Evolutionary conservation across 768 basidiomycete genomes (phyloP), one percentile per base, ranked within the genome.

Genomic region (Termitomyces bulborhizus): DNA sequence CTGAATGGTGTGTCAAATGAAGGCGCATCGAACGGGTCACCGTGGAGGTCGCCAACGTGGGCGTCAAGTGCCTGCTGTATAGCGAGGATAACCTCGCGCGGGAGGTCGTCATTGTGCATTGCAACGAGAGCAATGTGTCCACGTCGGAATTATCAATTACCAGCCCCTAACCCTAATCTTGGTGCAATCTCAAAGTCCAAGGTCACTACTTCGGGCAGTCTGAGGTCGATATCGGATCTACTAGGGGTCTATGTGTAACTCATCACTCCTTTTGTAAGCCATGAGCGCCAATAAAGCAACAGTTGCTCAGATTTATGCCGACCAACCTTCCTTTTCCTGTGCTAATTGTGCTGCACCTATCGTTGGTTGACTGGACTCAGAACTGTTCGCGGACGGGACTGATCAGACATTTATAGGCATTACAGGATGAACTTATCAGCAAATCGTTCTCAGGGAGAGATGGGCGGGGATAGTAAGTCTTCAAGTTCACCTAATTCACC

Each of bases 371-470:
- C 34, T 37, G 16, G 12, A 37, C 27, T 12, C 40, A 40, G n/a
- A 47, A 3, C 18, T 34, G 4, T 51, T 31, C 7, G 34, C 16
- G 29, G 31, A 39, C 26, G 31, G 31, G 44, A 49, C 55, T 51
- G 53, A 46, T 45, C 6, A 13, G 13, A 27, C 13, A 9, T 27
- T 7, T 42, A 16, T 7, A 91, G 89, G 80, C 85, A 21, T 74
- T 93, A 15, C 89, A 92, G 67, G 90, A 93, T 60, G 90, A 92
- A 61, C 69, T 91, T 21, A 89, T 93, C 57, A 90, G 87, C 73
- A 93, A 92, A 65, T 73, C 88, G 0, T 93, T 93, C 71, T 86
- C 88, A 27, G 90, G 90, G 5, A 73, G 90, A 63, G 90, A 93
- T 46, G 90, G 90, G 2, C 76, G 87, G 56, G 90, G 89, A 63